Evolutionary conservation across 768 basidiomycete genomes (phyloP).

Genomic region (Dioszegia aurantiaca): DNA sequence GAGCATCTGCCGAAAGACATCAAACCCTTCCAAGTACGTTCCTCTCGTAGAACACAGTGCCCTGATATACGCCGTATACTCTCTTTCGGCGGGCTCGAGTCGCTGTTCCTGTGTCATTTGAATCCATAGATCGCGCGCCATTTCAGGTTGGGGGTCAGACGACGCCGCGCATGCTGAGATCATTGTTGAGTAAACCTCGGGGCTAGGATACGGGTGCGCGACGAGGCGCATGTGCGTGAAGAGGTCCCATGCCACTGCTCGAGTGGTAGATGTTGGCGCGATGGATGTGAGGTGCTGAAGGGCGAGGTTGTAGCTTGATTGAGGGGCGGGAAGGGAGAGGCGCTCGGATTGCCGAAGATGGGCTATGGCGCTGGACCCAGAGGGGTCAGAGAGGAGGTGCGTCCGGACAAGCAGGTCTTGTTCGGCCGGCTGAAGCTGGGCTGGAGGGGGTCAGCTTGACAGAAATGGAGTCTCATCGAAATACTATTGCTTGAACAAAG

Average conservation of each 20-base stretch:
- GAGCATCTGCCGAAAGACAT: slow-evolving; percentile 81
- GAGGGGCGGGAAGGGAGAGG: slow-evolving; percentile 63
- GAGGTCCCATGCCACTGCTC: slow-evolving; percentile 85
- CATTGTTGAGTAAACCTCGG: slow-evolving; percentile 74
- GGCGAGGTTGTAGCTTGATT: slow-evolving; percentile 69
- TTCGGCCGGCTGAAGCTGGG: slow-evolving; percentile 2
- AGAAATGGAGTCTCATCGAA: too few species aligned
- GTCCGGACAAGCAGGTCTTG: slow-evolving; percentile 58
- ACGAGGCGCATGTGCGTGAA: slow-evolving; percentile 95
- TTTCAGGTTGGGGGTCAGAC: slow-evolving; percentile 71
- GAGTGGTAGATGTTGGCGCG: slow-evolving; percentile 54
- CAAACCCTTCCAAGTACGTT: slow-evolving; percentile 77
- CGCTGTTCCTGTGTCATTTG: slow-evolving; percentile 78
- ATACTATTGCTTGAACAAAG: neutral
- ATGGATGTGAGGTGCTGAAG: slow-evolving; percentile 55
- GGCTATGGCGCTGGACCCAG: slow-evolving; percentile 61
- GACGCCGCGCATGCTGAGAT: slow-evolving; percentile 72
- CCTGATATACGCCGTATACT: slow-evolving; percentile 79
- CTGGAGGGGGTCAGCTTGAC: neutral
- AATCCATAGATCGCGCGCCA: slow-evolving; percentile 85
- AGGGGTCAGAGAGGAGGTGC: slow-evolving; percentile 53
- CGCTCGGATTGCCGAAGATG: slow-evolving; percentile 72
- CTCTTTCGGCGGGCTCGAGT: slow-evolving; percentile 60
- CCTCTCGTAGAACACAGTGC: slow-evolving; percentile 63
- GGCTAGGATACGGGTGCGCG: slow-evolving; percentile 77